Conservation (phyloP, 257 asterid genomes). For the Jacaranda copaia region DNA sequence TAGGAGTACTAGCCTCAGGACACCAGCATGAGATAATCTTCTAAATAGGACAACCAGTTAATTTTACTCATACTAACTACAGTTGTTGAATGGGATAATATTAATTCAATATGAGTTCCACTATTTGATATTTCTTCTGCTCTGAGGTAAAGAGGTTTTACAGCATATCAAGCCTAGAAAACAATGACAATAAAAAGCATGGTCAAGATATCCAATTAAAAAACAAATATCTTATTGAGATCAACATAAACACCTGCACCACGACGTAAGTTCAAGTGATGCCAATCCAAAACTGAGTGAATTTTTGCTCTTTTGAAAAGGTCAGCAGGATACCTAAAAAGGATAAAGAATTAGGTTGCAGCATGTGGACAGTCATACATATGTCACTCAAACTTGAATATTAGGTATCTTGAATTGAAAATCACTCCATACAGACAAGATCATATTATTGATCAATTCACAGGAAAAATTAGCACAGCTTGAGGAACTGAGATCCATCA, state of each 20-base stretch:
- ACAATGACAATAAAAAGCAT: neutral
- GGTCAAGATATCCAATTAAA: neutral
- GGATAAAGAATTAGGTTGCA: slow-evolving; percentile 20
- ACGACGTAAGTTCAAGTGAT: slow-evolving; percentile 79
- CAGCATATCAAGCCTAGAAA: neutral
- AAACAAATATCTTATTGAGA: neutral
- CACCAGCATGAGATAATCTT: neutral
- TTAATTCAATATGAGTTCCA: neutral
- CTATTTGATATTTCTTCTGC: slow-evolving; percentile 2
- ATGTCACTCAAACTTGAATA: neutral
- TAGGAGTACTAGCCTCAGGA: neutral
- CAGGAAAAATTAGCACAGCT: neutral
- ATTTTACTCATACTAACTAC: neutral
- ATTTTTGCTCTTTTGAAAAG: slow-evolving; percentile 75
- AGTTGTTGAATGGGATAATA: slow-evolving; percentile 6
- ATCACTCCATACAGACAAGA: neutral
- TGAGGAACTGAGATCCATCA: neutral
- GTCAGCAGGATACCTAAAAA: slow-evolving; percentile 89
- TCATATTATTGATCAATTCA: neutral
- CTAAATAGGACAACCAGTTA: neutral
- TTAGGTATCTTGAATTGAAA: neutral
- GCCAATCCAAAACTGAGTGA: slow-evolving; percentile 94
- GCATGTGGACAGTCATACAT: neutral
- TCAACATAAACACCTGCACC: slow-evolving; percentile 71
- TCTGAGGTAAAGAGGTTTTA: slow-evolving; percentile 2